Percentiles rank a stretch among this genome's conserved stretches.
Evolutionary conservation across 768 basidiomycete genomes (phyloP).

Genomic region (Trametes meyenii): DNA sequence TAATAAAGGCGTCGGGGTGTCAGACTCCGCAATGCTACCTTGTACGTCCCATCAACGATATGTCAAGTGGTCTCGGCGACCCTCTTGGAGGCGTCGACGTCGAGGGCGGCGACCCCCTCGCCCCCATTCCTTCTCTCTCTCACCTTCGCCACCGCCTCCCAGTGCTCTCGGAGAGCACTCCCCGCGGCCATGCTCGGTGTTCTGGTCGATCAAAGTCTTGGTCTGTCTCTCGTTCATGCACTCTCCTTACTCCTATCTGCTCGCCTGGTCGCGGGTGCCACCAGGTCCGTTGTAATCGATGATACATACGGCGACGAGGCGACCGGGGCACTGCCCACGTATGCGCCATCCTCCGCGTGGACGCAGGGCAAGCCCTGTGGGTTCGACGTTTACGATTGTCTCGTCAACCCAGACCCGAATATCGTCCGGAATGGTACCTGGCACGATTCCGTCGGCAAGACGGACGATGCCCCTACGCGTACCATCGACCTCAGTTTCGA

Average conservation of each 20-base stretch:
- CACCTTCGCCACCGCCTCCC: not conserved
- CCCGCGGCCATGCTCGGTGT: not conserved
- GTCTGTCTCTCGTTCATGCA: not conserved
- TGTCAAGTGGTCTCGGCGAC: not conserved
- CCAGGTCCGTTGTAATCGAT: conserved; percentile 4
- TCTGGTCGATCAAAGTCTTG: not conserved
- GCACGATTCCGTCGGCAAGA: conserved; percentile 8
- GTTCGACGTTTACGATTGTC: not conserved
- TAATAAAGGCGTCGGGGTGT: not conserved
- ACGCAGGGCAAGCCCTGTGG: conserved; percentile 5
- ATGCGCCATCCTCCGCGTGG: conserved; percentile 5
- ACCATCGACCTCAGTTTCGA: conserved; percentile 13
- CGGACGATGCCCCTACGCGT: conserved; percentile 3
- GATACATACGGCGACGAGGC: conserved; percentile 9
- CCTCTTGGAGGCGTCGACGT: not conserved
- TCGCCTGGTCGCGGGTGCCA: not conserved
- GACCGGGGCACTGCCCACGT: conserved; percentile 4
- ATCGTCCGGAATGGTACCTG: conserved; percentile 10
- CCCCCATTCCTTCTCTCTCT: not conserved
- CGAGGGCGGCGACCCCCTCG: not conserved
- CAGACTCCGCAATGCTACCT: not conserved
- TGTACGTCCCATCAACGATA: conserved; percentile 4
- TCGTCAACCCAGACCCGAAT: conserved; percentile 11
- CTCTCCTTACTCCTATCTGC: not conserved
- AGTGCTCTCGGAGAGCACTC: not conserved